phyloP scores from a whole-genome alignment of 129 eudicot species.

The Gnaphalium uliginosum region DNA sequence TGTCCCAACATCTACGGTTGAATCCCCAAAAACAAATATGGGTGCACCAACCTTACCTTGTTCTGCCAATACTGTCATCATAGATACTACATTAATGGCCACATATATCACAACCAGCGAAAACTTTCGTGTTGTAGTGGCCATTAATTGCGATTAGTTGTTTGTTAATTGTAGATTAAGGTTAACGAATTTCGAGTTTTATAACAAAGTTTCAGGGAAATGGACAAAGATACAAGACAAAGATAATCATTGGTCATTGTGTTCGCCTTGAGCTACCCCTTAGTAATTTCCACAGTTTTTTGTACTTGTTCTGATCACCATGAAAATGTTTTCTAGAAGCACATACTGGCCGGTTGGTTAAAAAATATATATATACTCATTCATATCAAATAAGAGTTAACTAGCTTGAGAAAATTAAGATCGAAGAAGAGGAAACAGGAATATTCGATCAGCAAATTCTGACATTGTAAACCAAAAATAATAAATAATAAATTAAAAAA shows the following conservation, averaged over 20 bases:
- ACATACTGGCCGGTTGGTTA: too few species aligned
- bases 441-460: neutral
- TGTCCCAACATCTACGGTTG: conserved; percentile 55
- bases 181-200: conserved; percentile 17
- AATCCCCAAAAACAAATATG: conserved; percentile 52
- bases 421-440: neutral
- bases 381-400: neutral
- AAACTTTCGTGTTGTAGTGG: conserved; percentile 2
- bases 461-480: neutral
- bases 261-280: conserved; percentile 12
- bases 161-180: conserved; percentile 6
- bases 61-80: neutral
- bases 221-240: conserved; percentile 15
- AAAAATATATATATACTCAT: neutral
- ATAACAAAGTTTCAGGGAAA: conserved; percentile 2
- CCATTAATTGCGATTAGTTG: conserved; percentile 13
- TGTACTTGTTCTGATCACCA: conserved; percentile 17
- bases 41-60: conserved; percentile 10
- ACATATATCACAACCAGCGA: conserved; percentile 12
- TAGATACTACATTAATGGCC: conserved; percentile 2
- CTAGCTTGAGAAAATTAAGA: neutral
- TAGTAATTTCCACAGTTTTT: conserved; percentile 19
- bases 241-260: conserved; percentile 7
- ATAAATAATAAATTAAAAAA: too few species aligned
- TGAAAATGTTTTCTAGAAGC: neutral